phyloP scores from a whole-genome alignment of 1,284 basidiomycete genomes.

The Xerocomus nothofagi region DNA sequence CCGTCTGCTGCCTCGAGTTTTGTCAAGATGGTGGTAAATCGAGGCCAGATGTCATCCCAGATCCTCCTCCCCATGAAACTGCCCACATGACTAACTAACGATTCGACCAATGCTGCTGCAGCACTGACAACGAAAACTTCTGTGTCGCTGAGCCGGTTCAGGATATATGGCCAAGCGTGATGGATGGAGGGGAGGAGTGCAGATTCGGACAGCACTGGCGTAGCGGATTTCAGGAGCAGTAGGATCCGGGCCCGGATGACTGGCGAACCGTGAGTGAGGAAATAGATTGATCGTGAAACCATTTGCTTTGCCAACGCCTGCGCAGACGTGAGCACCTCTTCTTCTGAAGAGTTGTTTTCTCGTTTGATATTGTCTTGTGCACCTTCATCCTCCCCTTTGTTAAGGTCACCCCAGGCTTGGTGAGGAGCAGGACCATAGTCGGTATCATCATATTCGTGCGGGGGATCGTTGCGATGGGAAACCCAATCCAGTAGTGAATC shows the following conservation, averaged over 20 bases:
- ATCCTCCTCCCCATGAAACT: slow-evolving; percentile 81
- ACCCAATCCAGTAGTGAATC: slow-evolving; percentile 67
- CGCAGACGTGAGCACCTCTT: slow-evolving; percentile 59
- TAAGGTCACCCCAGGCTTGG: slow-evolving; percentile 46
- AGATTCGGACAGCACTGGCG: slow-evolving; percentile 73
- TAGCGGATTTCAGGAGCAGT: slow-evolving; percentile 66
- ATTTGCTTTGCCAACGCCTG: slow-evolving; percentile 82
- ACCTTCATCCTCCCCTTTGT: slow-evolving; percentile 30
- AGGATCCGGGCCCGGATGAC: slow-evolving; percentile 82
- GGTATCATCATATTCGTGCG: slow-evolving; percentile 40
- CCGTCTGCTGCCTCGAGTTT: slow-evolving; percentile 61
- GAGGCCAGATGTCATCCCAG: slow-evolving; percentile 90
- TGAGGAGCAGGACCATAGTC: slow-evolving; percentile 65
- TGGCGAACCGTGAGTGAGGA: slow-evolving; percentile 84
- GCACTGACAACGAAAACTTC: slow-evolving; percentile 78
- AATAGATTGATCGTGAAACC: slow-evolving; percentile 81
- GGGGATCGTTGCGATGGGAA: slow-evolving; percentile 43
- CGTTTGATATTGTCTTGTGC: slow-evolving; percentile 22
- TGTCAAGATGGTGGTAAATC: slow-evolving; percentile 60
- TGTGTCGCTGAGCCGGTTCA: slow-evolving; percentile 74
- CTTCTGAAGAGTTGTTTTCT: slow-evolving; percentile 37
- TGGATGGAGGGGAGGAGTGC: slow-evolving; percentile 82
- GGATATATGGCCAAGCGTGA: slow-evolving; percentile 84
- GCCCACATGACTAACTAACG: slow-evolving; percentile 67
- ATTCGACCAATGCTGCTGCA: slow-evolving; percentile 68